Conservation (phyloP, 1,284 basidiomycete species). For the Singerocomus rubriflavus region DNA sequence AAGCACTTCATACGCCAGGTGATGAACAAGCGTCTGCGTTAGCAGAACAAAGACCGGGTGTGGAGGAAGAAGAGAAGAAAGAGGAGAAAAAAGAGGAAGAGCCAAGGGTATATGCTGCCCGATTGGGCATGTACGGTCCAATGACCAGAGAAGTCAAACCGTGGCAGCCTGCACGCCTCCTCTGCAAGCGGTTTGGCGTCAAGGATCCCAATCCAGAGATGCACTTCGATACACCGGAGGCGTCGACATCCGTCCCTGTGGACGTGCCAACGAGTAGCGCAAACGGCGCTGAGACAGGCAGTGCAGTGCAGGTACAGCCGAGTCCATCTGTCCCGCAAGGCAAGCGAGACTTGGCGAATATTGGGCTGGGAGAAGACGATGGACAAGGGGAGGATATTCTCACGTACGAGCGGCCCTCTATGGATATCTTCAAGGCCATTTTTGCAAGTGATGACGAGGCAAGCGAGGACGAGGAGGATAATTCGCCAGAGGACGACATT, state of each 20-base stretch:
- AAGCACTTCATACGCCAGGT: slow-evolving; percentile 71
- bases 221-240: slow-evolving; percentile 22
- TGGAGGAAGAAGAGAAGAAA: slow-evolving; percentile 39
- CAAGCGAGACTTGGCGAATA: slow-evolving; percentile 62
- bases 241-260: slow-evolving; percentile 22
- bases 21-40: slow-evolving; percentile 34
- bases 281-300: slow-evolving; percentile 19
- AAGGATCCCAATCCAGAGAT: slow-evolving; percentile 69
- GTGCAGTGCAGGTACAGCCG: slow-evolving; percentile 11
- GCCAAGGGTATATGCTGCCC: slow-evolving; percentile 78
- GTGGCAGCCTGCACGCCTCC: slow-evolving; percentile 79
- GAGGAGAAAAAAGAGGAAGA: slow-evolving; percentile 55
- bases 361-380: slow-evolving; percentile 87
- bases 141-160: slow-evolving; percentile 72
- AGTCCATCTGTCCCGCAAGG: slow-evolving; percentile 22
- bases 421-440: slow-evolving; percentile 95
- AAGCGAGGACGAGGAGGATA: slow-evolving; percentile 57
- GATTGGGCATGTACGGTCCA: slow-evolving; percentile 83
- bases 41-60: slow-evolving; percentile 35
- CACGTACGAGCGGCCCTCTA: slow-evolving; percentile 81
- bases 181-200: slow-evolving; percentile 95
- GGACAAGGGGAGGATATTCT: slow-evolving; percentile 82
- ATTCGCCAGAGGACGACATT: slow-evolving; percentile 36
- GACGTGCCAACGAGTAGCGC: slow-evolving; percentile 12
- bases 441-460: slow-evolving; percentile 89